Percentiles rank a stretch among this genome's conserved stretches.
phyloP scores from a whole-genome alignment of 345 rosid species.

The Corymbia maculata region DNA sequence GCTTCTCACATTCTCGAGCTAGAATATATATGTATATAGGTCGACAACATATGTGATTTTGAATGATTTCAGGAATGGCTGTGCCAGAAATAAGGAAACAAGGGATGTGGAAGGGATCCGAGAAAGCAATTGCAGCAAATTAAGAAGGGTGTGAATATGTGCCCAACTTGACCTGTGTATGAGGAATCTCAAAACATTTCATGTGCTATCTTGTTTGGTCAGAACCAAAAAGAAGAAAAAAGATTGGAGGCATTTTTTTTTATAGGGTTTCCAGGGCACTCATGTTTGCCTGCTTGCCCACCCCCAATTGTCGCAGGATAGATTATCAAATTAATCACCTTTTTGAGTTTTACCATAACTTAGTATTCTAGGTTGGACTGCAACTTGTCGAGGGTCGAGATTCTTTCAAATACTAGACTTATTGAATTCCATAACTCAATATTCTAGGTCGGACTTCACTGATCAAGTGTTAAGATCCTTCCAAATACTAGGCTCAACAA shows the following conservation, averaged over 20 bases:
- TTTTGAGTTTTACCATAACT: neutral
- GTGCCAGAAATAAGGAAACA: neutral
- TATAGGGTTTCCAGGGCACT: neutral
- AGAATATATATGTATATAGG: neutral
- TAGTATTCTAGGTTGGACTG: neutral
- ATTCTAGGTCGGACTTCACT: neutral
- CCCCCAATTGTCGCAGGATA: neutral
- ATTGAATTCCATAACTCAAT: rapidly evolving
- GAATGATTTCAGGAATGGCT: neutral
- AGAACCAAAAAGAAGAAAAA: neutral
- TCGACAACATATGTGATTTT: neutral
- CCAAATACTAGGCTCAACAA: neutral
- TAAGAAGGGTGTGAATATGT: neutral
- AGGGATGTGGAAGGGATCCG: neutral
- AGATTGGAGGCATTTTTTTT: neutral
- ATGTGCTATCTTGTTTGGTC: neutral
- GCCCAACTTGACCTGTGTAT: neutral
- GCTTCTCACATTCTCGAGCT: neutral
- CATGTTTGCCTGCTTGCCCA: neutral
- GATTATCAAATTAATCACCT: neutral
- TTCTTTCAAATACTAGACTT: neutral
- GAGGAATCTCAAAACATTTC: neutral
- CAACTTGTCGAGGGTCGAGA: neutral
- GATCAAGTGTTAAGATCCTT: neutral
- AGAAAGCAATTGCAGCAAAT: neutral